Base-by-base conservation (phyloP, 495 filamentous ascomycete genomes). In the Penicillium goetzii region DNA sequence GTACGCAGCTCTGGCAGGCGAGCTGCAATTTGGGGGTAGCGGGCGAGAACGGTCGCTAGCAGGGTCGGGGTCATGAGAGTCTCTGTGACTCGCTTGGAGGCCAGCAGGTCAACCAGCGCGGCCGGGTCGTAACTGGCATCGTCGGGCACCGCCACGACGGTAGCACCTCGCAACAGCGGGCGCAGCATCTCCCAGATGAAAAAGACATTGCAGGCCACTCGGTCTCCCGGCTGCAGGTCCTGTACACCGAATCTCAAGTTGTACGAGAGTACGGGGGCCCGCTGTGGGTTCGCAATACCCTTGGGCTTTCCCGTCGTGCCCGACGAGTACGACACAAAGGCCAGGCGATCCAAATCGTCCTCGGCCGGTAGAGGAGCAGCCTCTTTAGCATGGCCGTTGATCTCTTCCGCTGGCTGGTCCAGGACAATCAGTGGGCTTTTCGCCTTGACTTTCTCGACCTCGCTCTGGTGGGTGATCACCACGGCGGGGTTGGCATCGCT, bases 1-100 rank as follows among this genome's bases (percentile, higher is more conserved):
- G 84, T 88, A 11, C 78, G 80, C 49, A 90, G 71, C 19, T 88
- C 74, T 3, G 86, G 84, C 1, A 90, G 77, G 54, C 84, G 83
- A 10, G 69, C 59, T 11, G 77, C 80, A 25, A 90, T 80, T n/a
- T 84, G 73, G 6, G 85, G 80, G 61, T 89, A 82, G 8, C 85
- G 81, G 11, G 86, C 73, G 15, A 90, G 81, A 2, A 89, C 81
- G 8, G 87, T 86, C 19, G 87, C 84, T 11, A 90, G 73, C 10
- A 90, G 79, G 0, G 88, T 90, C 0, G 88, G 88, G n/a, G 88
- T 90, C 87, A 90, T 89, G 52, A 90, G 80, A 12, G 88, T 89
- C 66, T 90, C 88, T 21, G 87, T 90, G 61, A 89, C 78, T 11
- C 74, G 71, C 68, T 83, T 85, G 7, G 80, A 68, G 1, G 79